phyloP scores from a whole-genome alignment of 441 rosid genomes.

The Capsella rubella region DNA sequence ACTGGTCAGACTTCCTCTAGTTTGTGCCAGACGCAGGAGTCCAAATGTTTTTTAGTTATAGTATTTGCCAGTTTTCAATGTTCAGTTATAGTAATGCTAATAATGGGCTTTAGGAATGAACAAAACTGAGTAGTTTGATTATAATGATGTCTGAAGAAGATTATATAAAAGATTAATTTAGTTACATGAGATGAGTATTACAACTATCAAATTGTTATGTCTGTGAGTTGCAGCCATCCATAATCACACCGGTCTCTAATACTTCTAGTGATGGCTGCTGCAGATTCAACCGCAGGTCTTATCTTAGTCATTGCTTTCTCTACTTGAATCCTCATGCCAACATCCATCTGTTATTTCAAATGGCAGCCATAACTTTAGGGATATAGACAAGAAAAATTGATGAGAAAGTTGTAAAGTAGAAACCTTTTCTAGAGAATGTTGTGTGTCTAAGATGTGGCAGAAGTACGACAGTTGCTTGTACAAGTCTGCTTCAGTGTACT shows the following conservation, averaged over 20 bases:
- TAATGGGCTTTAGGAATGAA: constrained; percentile 18
- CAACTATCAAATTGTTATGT: constrained; percentile 47
- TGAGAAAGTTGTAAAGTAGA: not conserved
- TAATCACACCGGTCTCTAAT: constrained; percentile 81
- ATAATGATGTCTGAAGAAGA: constrained; percentile 12
- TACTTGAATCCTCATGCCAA: constrained; percentile 51
- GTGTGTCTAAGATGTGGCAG: constrained; percentile 79
- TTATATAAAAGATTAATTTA: constrained; percentile 18
- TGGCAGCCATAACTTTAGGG: constrained; percentile 14
- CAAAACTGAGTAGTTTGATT: constrained; percentile 19
- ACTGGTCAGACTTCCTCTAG: not conserved
- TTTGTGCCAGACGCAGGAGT: constrained; percentile 6
- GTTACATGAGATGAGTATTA: constrained; percentile 28
- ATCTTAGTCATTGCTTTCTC: constrained; percentile 72
- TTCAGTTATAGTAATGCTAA: constrained; percentile 23
- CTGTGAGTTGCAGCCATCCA: constrained; percentile 79
- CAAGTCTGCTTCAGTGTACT: constrained; percentile 91
- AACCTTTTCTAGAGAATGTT: constrained; percentile 77
- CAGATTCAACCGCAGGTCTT: constrained; percentile 63
- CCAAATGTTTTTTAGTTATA: not conserved
- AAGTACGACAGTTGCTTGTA: constrained; percentile 92
- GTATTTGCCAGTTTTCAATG: constrained; percentile 8
- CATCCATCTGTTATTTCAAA: constrained; percentile 59
- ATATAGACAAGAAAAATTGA: constrained; percentile 18
- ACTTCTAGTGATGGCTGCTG: constrained; percentile 57